Evolutionary conservation across 495 filamentous ascomycete genomes (phyloP).

Genomic region (Stereocaulon alpinum): DNA sequence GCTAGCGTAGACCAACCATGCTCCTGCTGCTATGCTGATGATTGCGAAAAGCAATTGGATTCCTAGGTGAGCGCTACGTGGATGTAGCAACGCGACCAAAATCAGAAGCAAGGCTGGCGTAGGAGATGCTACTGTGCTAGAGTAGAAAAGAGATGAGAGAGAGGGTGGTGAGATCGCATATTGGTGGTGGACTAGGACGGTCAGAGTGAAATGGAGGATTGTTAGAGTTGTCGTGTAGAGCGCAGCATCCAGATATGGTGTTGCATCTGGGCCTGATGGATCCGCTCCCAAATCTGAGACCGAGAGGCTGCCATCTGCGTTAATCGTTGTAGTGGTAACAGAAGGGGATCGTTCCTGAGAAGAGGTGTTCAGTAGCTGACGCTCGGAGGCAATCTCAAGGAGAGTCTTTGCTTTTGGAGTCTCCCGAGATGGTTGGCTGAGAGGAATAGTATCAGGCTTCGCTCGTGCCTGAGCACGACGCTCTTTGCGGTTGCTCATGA

Average conservation of each 20-base stretch:
- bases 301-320: slow-evolving; percentile 22
- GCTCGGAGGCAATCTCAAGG: slow-evolving; percentile 40
- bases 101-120: slow-evolving; percentile 39
- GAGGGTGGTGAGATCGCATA: slow-evolving; percentile 59
- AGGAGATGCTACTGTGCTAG: slow-evolving; percentile 38
- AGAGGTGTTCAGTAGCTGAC: slow-evolving; percentile 28
- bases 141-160: slow-evolving; percentile 39
- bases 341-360: slow-evolving; percentile 5
- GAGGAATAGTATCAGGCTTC: slow-evolving; percentile 18
- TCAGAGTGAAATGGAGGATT: slow-evolving; percentile 78
- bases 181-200: slow-evolving; percentile 85
- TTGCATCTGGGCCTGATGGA: slow-evolving; percentile 9
- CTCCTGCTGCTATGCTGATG: slow-evolving; percentile 48
- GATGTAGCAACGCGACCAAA: slow-evolving; percentile 26
- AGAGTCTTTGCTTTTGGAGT: slow-evolving; percentile 33
- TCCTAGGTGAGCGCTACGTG: slow-evolving; percentile 32
- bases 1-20: slow-evolving; percentile 68
- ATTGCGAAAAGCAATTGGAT: slow-evolving; percentile 53
- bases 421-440: slow-evolving; percentile 13
- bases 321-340: slow-evolving; percentile 19
- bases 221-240: slow-evolving; percentile 54
- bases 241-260: slow-evolving; percentile 38
- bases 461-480: slow-evolving; percentile 34
- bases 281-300: neutral
- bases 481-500: slow-evolving; percentile 38